phyloP scores from a whole-genome alignment of 257 asterid species.

The Solanum dulcamara region DNA sequence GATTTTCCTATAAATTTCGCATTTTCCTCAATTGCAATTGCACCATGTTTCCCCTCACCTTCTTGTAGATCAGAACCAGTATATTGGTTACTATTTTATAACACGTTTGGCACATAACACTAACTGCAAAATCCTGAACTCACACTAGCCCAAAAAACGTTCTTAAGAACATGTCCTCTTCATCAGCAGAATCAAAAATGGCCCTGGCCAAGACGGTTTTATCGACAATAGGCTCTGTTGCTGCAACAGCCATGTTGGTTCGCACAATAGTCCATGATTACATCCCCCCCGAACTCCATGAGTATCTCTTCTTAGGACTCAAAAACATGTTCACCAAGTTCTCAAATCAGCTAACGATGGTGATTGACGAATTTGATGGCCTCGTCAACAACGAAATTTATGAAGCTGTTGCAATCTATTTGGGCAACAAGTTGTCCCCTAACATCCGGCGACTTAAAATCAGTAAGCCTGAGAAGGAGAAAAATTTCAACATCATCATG shows the following conservation, averaged over 20 bases:
- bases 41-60: neutral
- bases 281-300: neutral
- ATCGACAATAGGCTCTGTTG: neutral
- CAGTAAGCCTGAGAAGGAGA: neutral
- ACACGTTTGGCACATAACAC: neutral
- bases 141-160: neutral
- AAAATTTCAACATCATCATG: neutral
- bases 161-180: slow-evolving; percentile 17
- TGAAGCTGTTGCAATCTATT: neutral
- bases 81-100: neutral
- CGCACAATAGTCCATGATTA: neutral
- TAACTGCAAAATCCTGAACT: neutral
- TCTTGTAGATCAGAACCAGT: neutral
- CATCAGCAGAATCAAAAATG: neutral
- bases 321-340: neutral
- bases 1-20: neutral
- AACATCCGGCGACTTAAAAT: neutral
- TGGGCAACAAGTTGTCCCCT: neutral
- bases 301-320: neutral
- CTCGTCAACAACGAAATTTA: neutral
- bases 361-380: neutral
- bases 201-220: neutral
- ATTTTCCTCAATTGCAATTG: neutral
- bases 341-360: neutral
- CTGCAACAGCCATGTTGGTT: slow-evolving; percentile 9